Evolutionary conservation across 768 basidiomycete species (phyloP).

Genomic region (Lactarius vividus): DNA sequence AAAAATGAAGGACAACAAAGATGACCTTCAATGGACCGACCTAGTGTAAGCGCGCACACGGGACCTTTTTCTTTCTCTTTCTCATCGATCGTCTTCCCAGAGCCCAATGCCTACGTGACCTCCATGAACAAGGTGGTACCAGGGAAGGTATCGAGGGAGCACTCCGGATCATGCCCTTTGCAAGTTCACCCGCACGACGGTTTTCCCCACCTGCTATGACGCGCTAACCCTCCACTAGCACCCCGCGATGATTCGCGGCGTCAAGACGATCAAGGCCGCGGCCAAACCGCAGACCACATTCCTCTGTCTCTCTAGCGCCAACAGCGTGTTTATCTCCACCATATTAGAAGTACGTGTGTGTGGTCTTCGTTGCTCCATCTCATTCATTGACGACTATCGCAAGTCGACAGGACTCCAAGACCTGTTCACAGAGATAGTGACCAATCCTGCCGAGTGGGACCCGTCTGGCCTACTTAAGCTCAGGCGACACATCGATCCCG

Average conservation of each 20-base stretch:
- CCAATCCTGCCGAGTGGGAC: slow-evolving; percentile 89
- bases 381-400: slow-evolving; percentile 6
- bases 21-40: slow-evolving; percentile 85
- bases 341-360: slow-evolving; percentile 69
- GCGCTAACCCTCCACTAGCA: slow-evolving; percentile 55
- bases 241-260: slow-evolving; percentile 92
- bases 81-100: slow-evolving; percentile 36
- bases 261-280: slow-evolving; percentile 68
- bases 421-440: slow-evolving; percentile 82
- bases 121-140: slow-evolving; percentile 65
- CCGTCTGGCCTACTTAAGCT: slow-evolving; percentile 68
- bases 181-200: slow-evolving; percentile 39
- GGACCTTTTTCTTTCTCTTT: slow-evolving; percentile 15
- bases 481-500: slow-evolving; percentile 69
- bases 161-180: slow-evolving; percentile 82
- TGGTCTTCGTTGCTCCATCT: slow-evolving; percentile 2
- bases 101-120: slow-evolving; percentile 67
- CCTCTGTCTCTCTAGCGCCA: slow-evolving; percentile 92
- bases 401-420: slow-evolving; percentile 72
- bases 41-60: slow-evolving; percentile 62
- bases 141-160: slow-evolving; percentile 74
- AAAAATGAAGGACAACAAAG: slow-evolving; percentile 67
- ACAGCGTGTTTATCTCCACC: slow-evolving; percentile 85
- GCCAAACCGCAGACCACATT: slow-evolving; percentile 69
- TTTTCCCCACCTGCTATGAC: not conserved